These are phyloP conservation scores for Aspergillus ochraceus DNA, from an alignment of 2,329 filamentous ascomycete species.

Conservation along the genomic window DNA sequence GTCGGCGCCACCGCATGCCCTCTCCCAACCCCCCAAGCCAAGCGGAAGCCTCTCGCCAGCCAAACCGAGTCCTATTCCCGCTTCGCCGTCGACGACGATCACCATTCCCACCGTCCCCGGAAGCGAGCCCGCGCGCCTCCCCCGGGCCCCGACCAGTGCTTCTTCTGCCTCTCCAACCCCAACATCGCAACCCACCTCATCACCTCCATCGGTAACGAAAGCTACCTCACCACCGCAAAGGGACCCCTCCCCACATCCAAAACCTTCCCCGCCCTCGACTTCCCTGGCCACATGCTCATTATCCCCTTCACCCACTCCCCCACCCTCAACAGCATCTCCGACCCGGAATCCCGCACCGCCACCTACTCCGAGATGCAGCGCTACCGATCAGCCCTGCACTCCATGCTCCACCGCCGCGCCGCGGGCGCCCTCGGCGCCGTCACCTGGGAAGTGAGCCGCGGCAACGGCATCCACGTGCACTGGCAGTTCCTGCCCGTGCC, in stretches of 20 bases:
- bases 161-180: constrained; percentile 91
- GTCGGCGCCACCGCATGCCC: constrained; percentile 74
- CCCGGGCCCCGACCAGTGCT: constrained; percentile 75
- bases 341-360: constrained; percentile 54
- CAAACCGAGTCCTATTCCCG: constrained; percentile 39
- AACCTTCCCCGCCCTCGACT: constrained; percentile 71
- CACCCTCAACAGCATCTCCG: constrained; percentile 67
- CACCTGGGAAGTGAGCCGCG: constrained; percentile 88
- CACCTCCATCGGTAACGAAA: constrained; percentile 81
- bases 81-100: constrained; percentile 40
- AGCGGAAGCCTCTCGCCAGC: constrained; percentile 52
- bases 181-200: constrained; percentile 84
- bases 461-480: constrained; percentile 79
- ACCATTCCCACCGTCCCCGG: constrained; percentile 35
- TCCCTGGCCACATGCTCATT: constrained; percentile 85
- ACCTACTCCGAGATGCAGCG: constrained; percentile 79
- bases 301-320: constrained; percentile 82
- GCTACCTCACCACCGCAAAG: constrained; percentile 88
- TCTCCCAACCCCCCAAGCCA: constrained; percentile 52
- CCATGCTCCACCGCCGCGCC: constrained; percentile 62
- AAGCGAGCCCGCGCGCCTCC: constrained; percentile 50
- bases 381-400: constrained; percentile 75
- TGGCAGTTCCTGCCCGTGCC: constrained; percentile 90
- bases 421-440: constrained; percentile 70
- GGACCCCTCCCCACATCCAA: constrained; percentile 74